phyloP scores from a whole-genome alignment of 2,329 filamentous ascomycete species.

The Cadophora sp. region DNA sequence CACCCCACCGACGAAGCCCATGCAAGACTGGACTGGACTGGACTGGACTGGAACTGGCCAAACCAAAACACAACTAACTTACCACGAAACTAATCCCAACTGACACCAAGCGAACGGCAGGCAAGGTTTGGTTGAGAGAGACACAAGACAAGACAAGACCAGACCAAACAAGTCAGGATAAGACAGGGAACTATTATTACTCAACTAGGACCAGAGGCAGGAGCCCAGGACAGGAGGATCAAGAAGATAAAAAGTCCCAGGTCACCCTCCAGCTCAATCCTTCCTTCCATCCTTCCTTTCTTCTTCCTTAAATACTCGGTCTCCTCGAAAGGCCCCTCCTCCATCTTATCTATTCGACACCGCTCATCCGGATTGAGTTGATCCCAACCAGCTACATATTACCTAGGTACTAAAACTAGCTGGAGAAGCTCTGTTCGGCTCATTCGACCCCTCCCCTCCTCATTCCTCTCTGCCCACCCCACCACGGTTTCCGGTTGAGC shows the following conservation, averaged over 20 bases:
- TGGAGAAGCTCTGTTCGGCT: conserved; percentile 27
- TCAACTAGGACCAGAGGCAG: neutral
- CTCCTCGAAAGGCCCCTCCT: neutral
- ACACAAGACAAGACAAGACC: neutral
- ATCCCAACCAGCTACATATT: neutral
- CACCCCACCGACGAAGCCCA: neutral
- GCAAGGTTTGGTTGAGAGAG: neutral
- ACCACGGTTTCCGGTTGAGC: conserved; percentile 6
- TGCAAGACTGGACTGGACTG: no score
- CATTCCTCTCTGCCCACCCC: neutral
- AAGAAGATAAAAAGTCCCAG: conserved; percentile 11
- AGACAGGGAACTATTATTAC: neutral
- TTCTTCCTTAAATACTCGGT: conserved; percentile 2
- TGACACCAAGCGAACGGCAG: neutral
- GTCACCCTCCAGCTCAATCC: conserved; percentile 7
- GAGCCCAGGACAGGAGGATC: neutral
- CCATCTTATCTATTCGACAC: conserved; percentile 1
- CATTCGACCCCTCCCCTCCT: conserved; percentile 17
- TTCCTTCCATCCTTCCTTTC: neutral
- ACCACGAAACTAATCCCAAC: conserved; percentile 14
- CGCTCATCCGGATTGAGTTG: neutral
- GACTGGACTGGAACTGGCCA: neutral
- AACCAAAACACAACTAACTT: conserved; percentile 12
- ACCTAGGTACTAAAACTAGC: conserved; percentile 6
- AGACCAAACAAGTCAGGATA: neutral